Conservation (phyloP, 441 rosid species). For the Bruguiera hainesii region DNA sequence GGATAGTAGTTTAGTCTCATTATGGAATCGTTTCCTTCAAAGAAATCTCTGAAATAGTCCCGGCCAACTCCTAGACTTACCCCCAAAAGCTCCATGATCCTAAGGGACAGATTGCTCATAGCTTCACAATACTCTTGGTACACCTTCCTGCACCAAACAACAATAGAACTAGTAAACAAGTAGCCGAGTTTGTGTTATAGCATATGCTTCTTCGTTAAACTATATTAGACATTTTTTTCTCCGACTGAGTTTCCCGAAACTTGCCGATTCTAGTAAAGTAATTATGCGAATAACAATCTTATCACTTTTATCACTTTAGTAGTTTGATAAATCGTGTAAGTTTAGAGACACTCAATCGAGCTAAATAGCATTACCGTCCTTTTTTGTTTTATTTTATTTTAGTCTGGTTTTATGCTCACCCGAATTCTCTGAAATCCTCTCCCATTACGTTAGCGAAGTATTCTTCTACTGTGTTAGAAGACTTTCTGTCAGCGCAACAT, state of each 20-base stretch:
- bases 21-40: slow-evolving; percentile 77
- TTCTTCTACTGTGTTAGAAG: slow-evolving; percentile 46
- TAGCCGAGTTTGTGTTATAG: no score
- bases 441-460: slow-evolving; percentile 66
- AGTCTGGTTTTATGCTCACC: slow-evolving; percentile 34
- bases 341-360: no score
- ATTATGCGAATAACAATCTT: no score
- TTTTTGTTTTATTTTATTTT: no score
- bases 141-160: slow-evolving; percentile 41
- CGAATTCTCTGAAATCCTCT: slow-evolving; percentile 55
- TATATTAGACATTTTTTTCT: no score
- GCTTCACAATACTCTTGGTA: slow-evolving; percentile 82
- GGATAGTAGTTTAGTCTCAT: slow-evolving; percentile 96
- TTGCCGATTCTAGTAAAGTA: no score
- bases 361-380: no score
- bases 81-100: slow-evolving; percentile 87
- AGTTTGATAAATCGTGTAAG: no score
- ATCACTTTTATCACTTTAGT: no score
- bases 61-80: slow-evolving; percentile 60
- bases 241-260: no score
- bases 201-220: no score
- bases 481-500: slow-evolving; percentile 40
- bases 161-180: no score
- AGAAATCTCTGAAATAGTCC: slow-evolving; percentile 53
- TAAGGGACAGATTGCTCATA: slow-evolving; percentile 66